These are phyloP conservation scores for Zalaria obscura DNA, from an alignment of 2,329 filamentous ascomycete genomes.

Conservation along the genomic window DNA sequence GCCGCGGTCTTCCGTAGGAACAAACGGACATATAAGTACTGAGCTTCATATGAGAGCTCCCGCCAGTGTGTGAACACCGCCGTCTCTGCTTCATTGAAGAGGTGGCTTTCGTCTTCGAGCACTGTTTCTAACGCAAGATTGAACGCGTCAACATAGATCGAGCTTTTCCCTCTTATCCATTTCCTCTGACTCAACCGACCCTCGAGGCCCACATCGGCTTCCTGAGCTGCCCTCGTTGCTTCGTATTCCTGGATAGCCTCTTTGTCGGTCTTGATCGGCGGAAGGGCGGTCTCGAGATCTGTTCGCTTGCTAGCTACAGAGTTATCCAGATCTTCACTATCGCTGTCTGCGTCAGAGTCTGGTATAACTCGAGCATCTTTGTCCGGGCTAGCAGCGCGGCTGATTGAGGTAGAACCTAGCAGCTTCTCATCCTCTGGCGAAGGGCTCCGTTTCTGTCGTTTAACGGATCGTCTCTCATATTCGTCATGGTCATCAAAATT, in stretches of 20 bases:
- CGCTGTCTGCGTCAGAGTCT: conserved; percentile 18
- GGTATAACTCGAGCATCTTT: conserved; percentile 10
- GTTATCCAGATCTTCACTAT: conserved; percentile 12
- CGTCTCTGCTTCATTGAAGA: conserved; percentile 71
- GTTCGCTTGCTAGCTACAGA: conserved; percentile 27
- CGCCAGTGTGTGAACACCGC: conserved; percentile 67
- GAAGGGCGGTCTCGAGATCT: conserved; percentile 58
- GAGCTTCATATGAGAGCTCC: conserved; percentile 62
- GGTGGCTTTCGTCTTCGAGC: conserved; percentile 70
- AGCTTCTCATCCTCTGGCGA: conserved; percentile 6
- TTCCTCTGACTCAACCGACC: conserved; percentile 40
- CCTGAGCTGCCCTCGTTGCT: conserved; percentile 44
- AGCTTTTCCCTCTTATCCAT: conserved; percentile 68
- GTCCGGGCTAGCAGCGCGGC: conserved; percentile 4
- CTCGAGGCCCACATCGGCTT: conserved; percentile 25
- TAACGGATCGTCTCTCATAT: conserved; percentile 21
- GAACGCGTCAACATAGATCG: conserved; percentile 95
- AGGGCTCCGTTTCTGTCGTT: conserved; percentile 23
- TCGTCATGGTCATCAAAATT: conserved; percentile 25
- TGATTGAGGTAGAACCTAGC: conserved; percentile 8
- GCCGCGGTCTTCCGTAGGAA: conserved; percentile 83
- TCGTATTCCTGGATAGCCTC: conserved; percentile 73
- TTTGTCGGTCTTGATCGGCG: conserved; percentile 50
- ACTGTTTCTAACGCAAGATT: conserved; percentile 85
- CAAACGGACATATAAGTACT: conserved; percentile 85